Percentiles rank a stretch among this genome's conserved stretches.
Conservation (phyloP, 2,329 filamentous ascomycete species). For the Ceratocystis diversiconidia region DNA sequence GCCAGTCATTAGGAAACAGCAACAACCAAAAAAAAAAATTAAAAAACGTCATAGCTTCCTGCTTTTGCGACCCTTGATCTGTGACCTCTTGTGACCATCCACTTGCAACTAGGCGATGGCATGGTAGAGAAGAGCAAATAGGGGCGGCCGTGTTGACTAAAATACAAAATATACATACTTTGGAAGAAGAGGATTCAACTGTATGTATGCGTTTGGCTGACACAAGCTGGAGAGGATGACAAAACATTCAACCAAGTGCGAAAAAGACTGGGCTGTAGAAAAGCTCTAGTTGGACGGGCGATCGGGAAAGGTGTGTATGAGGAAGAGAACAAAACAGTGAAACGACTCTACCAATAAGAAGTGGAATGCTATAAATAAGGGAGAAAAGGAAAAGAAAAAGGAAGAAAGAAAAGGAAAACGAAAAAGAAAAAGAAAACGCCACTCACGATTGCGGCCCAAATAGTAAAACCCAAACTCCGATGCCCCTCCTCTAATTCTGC, state of each 20-base stretch:
- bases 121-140: no score
- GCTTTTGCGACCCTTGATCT: background rate
- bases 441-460: conserved; percentile 7
- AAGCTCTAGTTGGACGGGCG: no score
- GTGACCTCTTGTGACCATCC: background rate
- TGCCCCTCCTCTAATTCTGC: background rate
- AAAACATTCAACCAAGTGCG: no score
- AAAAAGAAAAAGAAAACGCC: background rate
- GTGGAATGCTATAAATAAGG: background rate
- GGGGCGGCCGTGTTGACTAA: no score
- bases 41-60: conserved; percentile 1
- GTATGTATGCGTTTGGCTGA: no score
- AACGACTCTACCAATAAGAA: background rate
- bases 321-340: no score
- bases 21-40: background rate
- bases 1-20: background rate
- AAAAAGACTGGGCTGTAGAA: no score
- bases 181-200: no score
- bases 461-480: background rate
- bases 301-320: no score
- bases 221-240: no score
- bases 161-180: no score
- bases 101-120: no score
- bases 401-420: background rate
- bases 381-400: background rate